Evolutionary conservation across 2,329 filamentous ascomycete species (phyloP).

Genomic region (Diaporthe sp.): DNA sequence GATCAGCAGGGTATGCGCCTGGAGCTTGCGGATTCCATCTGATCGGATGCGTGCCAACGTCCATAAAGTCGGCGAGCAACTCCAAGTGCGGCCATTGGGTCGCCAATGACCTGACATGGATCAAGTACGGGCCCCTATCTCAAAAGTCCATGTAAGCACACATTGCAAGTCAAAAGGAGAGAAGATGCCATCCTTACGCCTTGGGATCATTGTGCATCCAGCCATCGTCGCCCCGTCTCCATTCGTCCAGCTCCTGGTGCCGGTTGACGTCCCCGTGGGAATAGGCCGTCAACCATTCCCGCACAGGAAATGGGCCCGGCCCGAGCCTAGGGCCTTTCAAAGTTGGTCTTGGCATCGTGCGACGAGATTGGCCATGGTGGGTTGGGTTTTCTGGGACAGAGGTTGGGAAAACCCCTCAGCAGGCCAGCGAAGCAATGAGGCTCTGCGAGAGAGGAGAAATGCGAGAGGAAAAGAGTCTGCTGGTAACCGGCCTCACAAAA

Average conservation of each 20-base stretch:
- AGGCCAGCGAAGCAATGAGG: slow-evolving; percentile 6
- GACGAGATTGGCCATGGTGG: background rate
- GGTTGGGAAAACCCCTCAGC: background rate
- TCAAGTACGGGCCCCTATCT: slow-evolving; percentile 32
- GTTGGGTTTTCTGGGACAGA: background rate
- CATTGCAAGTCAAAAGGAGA: background rate
- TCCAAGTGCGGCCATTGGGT: slow-evolving; percentile 36
- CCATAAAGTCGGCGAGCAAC: slow-evolving; percentile 40
- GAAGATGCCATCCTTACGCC: background rate
- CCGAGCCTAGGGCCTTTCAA: slow-evolving; percentile 30
- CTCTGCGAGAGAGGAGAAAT: slow-evolving; percentile 20
- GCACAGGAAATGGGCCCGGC: slow-evolving; percentile 10
- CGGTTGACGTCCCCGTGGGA: slow-evolving; percentile 33
- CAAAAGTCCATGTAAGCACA: background rate
- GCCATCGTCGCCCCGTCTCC: slow-evolving; percentile 7
- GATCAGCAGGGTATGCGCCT: slow-evolving; percentile 21
- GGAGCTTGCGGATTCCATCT: slow-evolving; percentile 35
- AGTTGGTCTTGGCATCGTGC: background rate
- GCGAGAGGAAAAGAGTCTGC: background rate
- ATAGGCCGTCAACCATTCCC: slow-evolving; percentile 37
- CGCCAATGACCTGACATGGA: slow-evolving; percentile 21
- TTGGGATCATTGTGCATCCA: background rate
- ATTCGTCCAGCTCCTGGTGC: background rate
- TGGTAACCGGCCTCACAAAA: background rate
- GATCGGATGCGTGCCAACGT: slow-evolving; percentile 36